Evolutionary conservation across 495 filamentous ascomycete genomes (phyloP), one percentile per base, ranked within the genome.

Genomic region (Thermochaetoides thermophila): DNA sequence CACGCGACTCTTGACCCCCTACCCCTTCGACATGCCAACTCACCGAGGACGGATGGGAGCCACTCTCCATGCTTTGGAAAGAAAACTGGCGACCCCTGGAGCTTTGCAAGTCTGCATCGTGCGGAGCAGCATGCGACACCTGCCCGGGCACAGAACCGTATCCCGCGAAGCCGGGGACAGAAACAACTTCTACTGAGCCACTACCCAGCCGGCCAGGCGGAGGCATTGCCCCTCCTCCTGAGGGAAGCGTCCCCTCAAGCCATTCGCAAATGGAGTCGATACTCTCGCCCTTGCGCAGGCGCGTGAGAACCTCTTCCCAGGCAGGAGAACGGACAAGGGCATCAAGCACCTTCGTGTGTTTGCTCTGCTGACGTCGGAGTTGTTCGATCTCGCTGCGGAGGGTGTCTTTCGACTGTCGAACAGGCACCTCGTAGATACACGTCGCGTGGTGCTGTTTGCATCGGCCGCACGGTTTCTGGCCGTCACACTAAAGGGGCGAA

Each of bases 361-460:
- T 53, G 17, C 54, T 56, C 34, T 66, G 59, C 18, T 63, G 55
- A 7, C 44, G 56, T 16, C 60, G 57, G n/a, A 72, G 52, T 7
- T 48, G 43, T 17, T 71, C 66, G 38, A 69, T 65, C 31, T 71
- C 66, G 43, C 52, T 37, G 18, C 68, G 60, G 13, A 72, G 46
- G n/a, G 54, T 54, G 25, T 69, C 68, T 33, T 72, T 72, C 9
- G 61, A 66, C 29, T 68, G 66, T 27, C 66, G 59, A 3, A 71
- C 61, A 0, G 66, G 66, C 0, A 66, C 40, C 31, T 72, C 64
- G 49, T 72, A 72, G 22, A 61, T 33, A 26, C 68, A 72, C 20
- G 68, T 59, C 19, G 57, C 47, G 25, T 61, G 56, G 27, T 63
- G 62, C 20, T 68, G 64, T 0, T 49, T 56, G 48, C 68, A 72